A percentile compares a stretch with the other conserved stretches of the same genome.
These are phyloP conservation scores for Phialocephala sp. DNA, from an alignment of 2,329 filamentous ascomycete species.

Conservation along the genomic window DNA sequence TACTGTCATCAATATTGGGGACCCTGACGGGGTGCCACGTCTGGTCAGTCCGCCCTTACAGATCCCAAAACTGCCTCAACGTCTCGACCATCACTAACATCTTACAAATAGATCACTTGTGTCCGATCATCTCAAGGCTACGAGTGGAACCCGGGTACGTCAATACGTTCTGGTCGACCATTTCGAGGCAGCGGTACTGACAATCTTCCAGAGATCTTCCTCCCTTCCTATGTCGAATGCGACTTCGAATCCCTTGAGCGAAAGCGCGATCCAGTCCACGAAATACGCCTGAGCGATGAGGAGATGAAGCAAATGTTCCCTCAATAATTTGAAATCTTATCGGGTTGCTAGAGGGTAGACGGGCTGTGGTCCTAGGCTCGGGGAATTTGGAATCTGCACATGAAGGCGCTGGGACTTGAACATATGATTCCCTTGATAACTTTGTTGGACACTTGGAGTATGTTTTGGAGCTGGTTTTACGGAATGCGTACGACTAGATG, in stretches of 20 bases:
- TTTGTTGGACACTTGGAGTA: conserved; percentile 38
- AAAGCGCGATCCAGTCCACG: conserved; percentile 76
- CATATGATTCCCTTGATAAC: conserved; percentile 39
- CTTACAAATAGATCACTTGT: conserved; percentile 69
- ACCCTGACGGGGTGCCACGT: conserved; percentile 73
- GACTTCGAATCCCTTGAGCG: conserved; percentile 78
- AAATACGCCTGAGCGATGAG: conserved; percentile 79
- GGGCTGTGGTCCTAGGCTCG: conserved; percentile 23
- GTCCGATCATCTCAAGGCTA: conserved; percentile 81
- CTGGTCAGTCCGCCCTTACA: conserved; percentile 59
- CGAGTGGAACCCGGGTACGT: conserved; percentile 78
- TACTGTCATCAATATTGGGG: conserved; percentile 80
- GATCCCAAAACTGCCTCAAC: conserved; percentile 19
- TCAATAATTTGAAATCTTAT: conserved; percentile 50
- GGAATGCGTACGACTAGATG: conserved; percentile 28
- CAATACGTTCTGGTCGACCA: neutral
- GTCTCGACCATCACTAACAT: conserved; percentile 26
- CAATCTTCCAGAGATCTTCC: conserved; percentile 70
- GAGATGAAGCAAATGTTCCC: conserved; percentile 73
- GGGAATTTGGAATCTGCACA: conserved; percentile 32
- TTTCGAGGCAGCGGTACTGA: conserved; percentile 8
- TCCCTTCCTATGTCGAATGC: conserved; percentile 77
- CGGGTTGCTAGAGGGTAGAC: conserved; percentile 26
- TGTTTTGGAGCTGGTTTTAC: conserved; percentile 23
- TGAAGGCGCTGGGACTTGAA: conserved; percentile 37